Evolutionary conservation across 139 green algal species (phyloP).

Genomic region (Micractinium sp.): DNA sequence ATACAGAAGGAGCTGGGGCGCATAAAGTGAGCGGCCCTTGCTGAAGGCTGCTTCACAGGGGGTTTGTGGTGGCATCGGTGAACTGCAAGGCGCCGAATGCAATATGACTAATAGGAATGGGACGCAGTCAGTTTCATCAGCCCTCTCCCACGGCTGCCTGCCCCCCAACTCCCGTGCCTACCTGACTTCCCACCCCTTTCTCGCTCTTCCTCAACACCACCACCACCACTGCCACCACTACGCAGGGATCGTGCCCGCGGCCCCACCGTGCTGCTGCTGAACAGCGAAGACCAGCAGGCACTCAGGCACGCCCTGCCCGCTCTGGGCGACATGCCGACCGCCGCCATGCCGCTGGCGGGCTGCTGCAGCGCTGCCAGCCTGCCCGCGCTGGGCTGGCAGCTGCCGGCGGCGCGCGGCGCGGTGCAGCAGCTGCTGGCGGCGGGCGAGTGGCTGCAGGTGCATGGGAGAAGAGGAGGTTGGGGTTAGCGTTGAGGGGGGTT

Average conservation of each 20-base stretch:
- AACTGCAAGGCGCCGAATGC: too few species aligned
- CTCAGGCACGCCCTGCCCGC: constrained; percentile 64
- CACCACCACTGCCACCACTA: not conserved
- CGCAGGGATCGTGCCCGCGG: constrained; percentile 58
- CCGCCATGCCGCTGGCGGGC: constrained; percentile 42
- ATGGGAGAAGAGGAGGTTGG: not conserved
- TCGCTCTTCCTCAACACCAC: too few species aligned
- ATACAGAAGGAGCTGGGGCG: constrained; percentile 29
- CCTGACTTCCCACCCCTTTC: not conserved
- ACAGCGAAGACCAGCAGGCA: constrained; percentile 18
- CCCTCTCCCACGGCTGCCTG: too few species aligned
- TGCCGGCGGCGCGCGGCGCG: constrained; percentile 63
- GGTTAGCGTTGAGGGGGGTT: too few species aligned
- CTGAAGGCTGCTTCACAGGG: not conserved
- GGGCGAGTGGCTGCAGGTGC: constrained; percentile 68
- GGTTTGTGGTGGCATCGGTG: too few species aligned
- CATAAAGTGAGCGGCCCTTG: constrained; percentile 14
- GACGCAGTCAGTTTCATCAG: too few species aligned
- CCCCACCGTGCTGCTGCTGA: constrained; percentile 56
- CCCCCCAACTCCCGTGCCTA: not conserved
- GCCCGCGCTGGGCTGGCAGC: constrained; percentile 87
- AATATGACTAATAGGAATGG: too few species aligned
- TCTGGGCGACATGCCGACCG: constrained; percentile 72
- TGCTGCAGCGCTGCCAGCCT: constrained; percentile 47
- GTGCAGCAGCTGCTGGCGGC: constrained; percentile 55